phyloP scores from a whole-genome alignment of 192 early-diverging fungal species.

The Linnemannia elongata region DNA sequence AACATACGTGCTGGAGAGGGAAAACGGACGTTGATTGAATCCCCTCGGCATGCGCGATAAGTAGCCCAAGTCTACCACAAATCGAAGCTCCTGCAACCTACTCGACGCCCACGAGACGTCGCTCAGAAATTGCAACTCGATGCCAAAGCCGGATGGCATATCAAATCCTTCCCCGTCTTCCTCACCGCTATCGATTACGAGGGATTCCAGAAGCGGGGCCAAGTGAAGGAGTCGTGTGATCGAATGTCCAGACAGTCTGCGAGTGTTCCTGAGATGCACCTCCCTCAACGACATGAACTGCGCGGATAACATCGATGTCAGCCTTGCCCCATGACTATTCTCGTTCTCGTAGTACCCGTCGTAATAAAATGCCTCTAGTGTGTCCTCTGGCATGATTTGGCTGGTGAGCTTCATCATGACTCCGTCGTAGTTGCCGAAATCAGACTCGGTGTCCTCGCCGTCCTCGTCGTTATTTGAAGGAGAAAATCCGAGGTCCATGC shows the following conservation, averaged over 20 bases:
- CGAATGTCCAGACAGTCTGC: background rate
- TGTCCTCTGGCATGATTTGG: background rate
- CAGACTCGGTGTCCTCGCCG: background rate
- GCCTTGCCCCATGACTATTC: background rate
- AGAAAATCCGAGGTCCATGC: background rate
- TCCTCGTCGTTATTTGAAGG: background rate
- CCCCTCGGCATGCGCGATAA: background rate
- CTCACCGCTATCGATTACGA: background rate
- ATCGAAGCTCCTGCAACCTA: background rate
- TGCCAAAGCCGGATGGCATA: background rate
- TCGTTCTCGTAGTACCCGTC: background rate
- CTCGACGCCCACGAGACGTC: background rate
- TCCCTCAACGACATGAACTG: background rate
- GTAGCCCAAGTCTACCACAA: background rate
- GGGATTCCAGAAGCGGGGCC: background rate
- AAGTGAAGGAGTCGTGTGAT: background rate
- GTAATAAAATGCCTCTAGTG: background rate
- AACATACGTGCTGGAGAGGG: background rate
- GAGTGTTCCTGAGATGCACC: background rate
- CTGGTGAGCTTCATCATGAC: background rate
- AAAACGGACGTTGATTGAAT: background rate
- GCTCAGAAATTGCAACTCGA: background rate
- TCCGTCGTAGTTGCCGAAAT: background rate
- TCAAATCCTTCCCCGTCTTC: background rate
- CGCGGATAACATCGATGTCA: background rate